Evolutionary conservation across 352 stramenopile genomes (phyloP).

Genomic region (Globisporangium apiculatum): DNA sequence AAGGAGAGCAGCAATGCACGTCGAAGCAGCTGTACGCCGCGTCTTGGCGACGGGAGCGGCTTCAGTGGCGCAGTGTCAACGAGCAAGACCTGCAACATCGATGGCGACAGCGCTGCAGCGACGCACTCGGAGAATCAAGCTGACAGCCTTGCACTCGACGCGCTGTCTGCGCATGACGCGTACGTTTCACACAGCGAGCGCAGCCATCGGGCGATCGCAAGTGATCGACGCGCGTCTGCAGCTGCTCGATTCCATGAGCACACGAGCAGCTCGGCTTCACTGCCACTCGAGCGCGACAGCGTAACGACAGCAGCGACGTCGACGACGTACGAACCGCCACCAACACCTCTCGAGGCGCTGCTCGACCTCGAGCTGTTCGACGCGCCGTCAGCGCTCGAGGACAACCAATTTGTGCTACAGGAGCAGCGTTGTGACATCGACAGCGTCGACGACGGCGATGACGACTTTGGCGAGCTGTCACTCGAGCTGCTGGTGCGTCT

Average conservation of each 20-base stretch:
- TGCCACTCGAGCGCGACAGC: not conserved
- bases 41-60: not conserved
- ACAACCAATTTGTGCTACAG: constrained; percentile 20
- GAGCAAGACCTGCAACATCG: constrained; percentile 2
- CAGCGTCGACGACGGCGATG: not conserved
- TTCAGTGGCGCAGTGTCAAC: not conserved
- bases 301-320: not conserved
- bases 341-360: constrained; percentile 31
- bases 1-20: constrained; percentile 7
- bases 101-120: not conserved
- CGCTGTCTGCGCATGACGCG: no score
- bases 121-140: constrained; percentile 23
- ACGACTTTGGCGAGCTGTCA: constrained; percentile 22
- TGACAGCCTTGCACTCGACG: constrained; percentile 4
- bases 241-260: no score
- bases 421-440: constrained; percentile 3
- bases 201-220: not conserved
- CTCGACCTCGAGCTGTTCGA: constrained; percentile 49
- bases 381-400: constrained; percentile 13
- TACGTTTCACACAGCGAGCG: no score
- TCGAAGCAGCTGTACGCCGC: constrained; percentile 8
- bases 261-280: not conserved
- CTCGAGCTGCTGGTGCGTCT: constrained; percentile 48
- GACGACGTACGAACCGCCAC: not conserved
- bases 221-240: not conserved